Conservation (phyloP, 2,329 filamentous ascomycete species). For the Diaporthe vaccinii region DNA sequence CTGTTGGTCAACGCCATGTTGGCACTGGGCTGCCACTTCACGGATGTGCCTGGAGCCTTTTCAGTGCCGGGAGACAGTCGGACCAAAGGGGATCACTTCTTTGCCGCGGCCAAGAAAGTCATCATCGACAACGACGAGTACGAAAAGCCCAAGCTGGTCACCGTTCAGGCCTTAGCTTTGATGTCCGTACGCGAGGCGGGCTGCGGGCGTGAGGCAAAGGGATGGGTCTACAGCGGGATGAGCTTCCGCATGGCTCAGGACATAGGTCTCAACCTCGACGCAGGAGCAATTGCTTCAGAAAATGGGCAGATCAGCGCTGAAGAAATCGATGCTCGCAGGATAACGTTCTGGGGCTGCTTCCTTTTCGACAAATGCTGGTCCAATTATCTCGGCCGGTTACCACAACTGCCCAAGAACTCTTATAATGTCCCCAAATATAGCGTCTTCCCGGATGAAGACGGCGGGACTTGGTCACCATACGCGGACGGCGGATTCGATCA, state of each 20-base stretch:
- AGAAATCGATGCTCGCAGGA: constrained; percentile 88
- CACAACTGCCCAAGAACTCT: constrained; percentile 84
- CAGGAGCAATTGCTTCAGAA: constrained; percentile 72
- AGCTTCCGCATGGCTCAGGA: constrained; percentile 98
- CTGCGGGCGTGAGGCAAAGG: constrained; percentile 92
- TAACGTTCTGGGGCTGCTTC: constrained; percentile 98
- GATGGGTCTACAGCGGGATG: constrained; percentile 99
- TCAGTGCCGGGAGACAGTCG: constrained; percentile 79
- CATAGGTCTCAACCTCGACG: constrained; percentile 89
- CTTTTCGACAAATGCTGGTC: constrained; percentile 99
- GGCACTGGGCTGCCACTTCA: constrained; percentile 94
- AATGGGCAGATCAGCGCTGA: constrained; percentile 77
- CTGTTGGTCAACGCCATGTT: constrained; percentile 95
- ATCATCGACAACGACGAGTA: constrained; percentile 94
- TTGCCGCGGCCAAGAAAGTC: constrained; percentile 90
- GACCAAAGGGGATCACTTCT: constrained; percentile 96
- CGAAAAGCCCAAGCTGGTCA: constrained; percentile 88
- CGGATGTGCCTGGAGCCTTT: constrained; percentile 79
- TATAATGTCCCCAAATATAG: constrained; percentile 91
- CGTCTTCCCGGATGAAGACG: constrained; percentile 90
- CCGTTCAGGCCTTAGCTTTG: constrained; percentile 91
- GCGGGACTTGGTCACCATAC: constrained; percentile 88
- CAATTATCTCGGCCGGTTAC: constrained; percentile 92
- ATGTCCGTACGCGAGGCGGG: constrained; percentile 98
- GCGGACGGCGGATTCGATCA: constrained; percentile 85